A percentile compares a stretch with the other conserved stretches of the same genome.
phyloP scores from a whole-genome alignment of 441 rosid species.

The California macrophylla region DNA sequence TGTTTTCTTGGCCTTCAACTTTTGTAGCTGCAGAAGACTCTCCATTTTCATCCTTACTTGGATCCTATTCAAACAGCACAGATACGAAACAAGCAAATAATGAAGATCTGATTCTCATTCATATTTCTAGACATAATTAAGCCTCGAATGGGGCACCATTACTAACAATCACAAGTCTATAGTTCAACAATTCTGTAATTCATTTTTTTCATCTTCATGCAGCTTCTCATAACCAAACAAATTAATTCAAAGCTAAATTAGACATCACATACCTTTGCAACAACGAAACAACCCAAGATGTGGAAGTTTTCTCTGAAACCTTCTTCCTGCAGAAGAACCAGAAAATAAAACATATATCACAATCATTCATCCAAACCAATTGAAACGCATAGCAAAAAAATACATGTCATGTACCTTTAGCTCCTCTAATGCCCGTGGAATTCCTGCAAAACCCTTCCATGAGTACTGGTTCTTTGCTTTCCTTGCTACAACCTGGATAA shows the following conservation, averaged over 20 bases:
- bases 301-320: conserved; percentile 48
- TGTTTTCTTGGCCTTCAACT: conserved; percentile 39
- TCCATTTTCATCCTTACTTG: conserved; percentile 33
- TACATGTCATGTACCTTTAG: conserved; percentile 34
- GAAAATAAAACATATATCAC: not conserved
- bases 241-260: not conserved
- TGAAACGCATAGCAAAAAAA: not conserved
- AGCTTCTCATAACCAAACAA: not conserved
- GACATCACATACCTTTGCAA: conserved; percentile 32
- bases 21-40: conserved; percentile 27
- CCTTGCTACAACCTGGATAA: conserved; percentile 55
- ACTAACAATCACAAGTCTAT: not conserved
- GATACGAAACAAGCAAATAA: not conserved
- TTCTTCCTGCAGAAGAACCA: conserved; percentile 39
- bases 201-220: not conserved
- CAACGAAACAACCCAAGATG: conserved; percentile 28
- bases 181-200: not conserved
- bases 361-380: not conserved
- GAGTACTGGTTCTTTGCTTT: conserved; percentile 68
- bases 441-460: conserved; percentile 65
- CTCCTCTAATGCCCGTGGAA: conserved; percentile 47
- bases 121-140: not conserved
- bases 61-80: conserved; percentile 29
- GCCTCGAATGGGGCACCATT: not conserved
- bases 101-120: not conserved